phyloP scores from a whole-genome alignment of 139 green algal genomes.

The Chlorella sorokiniana region DNA sequence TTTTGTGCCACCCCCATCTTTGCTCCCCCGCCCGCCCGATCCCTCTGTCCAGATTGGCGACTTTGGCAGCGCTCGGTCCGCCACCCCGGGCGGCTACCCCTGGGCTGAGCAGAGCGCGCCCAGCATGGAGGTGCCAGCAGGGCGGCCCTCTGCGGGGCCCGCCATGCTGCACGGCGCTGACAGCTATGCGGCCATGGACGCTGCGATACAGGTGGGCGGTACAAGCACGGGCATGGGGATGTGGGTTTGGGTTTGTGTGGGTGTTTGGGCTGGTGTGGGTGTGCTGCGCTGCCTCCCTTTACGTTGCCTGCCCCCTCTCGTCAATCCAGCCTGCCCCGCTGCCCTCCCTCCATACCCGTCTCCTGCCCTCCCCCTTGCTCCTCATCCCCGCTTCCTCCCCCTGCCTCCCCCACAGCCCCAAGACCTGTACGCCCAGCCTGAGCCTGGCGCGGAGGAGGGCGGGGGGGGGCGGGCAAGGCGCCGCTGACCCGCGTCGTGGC shows the following conservation, averaged over 20 bases:
- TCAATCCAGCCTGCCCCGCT: background rate
- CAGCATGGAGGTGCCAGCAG: background rate
- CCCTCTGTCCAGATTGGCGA: slow-evolving; percentile 68
- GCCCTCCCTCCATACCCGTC: background rate
- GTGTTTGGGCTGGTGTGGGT: background rate
- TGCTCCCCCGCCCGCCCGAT: background rate
- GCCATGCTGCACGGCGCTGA: slow-evolving; percentile 5
- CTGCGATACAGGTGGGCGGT: slow-evolving; percentile 4
- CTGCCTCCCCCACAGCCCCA: background rate
- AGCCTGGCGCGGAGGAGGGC: background rate
- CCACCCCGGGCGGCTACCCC: slow-evolving; percentile 50
- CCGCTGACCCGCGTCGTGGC: slow-evolving; percentile 78
- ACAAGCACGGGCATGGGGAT: too few relatives aligned
- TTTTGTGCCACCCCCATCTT: background rate
- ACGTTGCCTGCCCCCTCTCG: background rate
- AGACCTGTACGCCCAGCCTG: slow-evolving; percentile 21
- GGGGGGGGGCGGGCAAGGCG: slow-evolving; percentile 30
- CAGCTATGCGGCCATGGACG: slow-evolving; percentile 21
- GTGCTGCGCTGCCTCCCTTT: background rate
- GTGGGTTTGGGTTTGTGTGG: background rate
- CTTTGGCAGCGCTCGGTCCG: slow-evolving; percentile 82
- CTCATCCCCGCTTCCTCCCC: background rate
- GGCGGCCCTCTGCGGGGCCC: background rate
- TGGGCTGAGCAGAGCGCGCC: slow-evolving; percentile 45
- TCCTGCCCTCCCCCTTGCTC: background rate